These are phyloP conservation scores for Talaromyces adpressus DNA, from an alignment of 495 filamentous ascomycete genomes.

Conservation along the genomic window DNA sequence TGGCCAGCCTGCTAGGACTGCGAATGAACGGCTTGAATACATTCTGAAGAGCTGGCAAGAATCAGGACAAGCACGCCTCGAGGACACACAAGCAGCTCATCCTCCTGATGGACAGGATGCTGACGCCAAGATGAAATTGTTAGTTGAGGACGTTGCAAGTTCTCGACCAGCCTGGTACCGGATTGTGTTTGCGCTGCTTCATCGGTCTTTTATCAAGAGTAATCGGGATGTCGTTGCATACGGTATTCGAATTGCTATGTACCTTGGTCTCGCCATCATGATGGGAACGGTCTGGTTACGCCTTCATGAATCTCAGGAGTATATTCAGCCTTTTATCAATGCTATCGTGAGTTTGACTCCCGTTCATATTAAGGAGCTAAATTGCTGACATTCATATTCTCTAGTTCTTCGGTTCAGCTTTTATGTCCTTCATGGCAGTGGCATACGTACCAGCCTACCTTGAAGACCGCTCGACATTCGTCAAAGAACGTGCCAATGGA, in stretches of 20 bases:
- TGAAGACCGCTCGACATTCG: slow-evolving; percentile 65
- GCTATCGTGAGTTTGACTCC: slow-evolving; percentile 45
- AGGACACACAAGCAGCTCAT: not conserved
- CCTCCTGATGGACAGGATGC: not conserved
- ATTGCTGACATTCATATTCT: slow-evolving; percentile 25
- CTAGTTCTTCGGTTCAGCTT: slow-evolving; percentile 69
- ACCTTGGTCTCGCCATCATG: slow-evolving; percentile 75
- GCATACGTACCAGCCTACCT: slow-evolving; percentile 79
- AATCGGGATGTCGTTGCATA: slow-evolving; percentile 78
- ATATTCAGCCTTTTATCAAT: slow-evolving; percentile 73
- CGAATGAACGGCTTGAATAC: slow-evolving; percentile 6
- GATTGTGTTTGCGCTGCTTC: slow-evolving; percentile 50
- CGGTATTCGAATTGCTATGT: slow-evolving; percentile 77
- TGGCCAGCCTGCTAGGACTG: not conserved
- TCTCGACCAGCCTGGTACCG: slow-evolving; percentile 16
- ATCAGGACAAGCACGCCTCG: slow-evolving; percentile 12
- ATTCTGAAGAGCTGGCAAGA: slow-evolving; percentile 27
- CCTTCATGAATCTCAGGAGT: slow-evolving; percentile 51
- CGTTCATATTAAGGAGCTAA: not conserved
- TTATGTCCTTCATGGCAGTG: slow-evolving; percentile 90
- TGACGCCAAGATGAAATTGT: not conserved
- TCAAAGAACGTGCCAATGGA: slow-evolving; percentile 76
- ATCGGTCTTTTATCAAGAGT: slow-evolving; percentile 70
- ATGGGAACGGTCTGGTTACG: slow-evolving; percentile 84
- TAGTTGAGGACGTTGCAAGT: slow-evolving; percentile 9